A percentile compares a stretch with the other conserved stretches of the same genome.
These are phyloP conservation scores for Tetragonia tetragonoides DNA, from an alignment of 148 eudicot genomes.

Conservation along the genomic window DNA sequence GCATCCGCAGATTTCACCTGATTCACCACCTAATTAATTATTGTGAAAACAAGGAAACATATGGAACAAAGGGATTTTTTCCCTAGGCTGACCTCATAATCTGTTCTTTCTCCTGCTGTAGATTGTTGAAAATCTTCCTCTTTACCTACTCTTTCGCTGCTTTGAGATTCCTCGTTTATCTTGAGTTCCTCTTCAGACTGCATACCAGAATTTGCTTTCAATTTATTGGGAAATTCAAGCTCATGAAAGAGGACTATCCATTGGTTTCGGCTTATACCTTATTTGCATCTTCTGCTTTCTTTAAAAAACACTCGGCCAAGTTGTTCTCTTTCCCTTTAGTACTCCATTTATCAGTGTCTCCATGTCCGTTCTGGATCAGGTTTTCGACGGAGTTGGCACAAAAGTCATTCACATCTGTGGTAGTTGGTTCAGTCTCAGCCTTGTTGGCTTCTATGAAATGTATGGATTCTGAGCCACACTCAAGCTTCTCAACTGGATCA, in stretches of 20 bases:
- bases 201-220: background rate
- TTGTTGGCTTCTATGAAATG: background rate
- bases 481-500: background rate
- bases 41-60: background rate
- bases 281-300: slow-evolving; percentile 9
- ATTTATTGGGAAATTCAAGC: background rate
- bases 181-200: slow-evolving; percentile 15
- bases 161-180: slow-evolving; percentile 13
- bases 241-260: background rate
- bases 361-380: background rate
- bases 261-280: background rate
- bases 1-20: slow-evolving; percentile 12
- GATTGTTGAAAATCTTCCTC: slow-evolving; percentile 12
- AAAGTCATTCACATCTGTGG: background rate
- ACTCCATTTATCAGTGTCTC: background rate
- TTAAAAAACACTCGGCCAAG: background rate
- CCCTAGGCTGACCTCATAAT: slow-evolving; percentile 25
- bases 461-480: background rate
- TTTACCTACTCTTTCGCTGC: background rate
- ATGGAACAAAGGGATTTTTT: background rate
- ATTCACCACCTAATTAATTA: background rate
- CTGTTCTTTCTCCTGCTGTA: slow-evolving; percentile 6
- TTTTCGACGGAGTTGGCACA: background rate
- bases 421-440: background rate
- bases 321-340: background rate